Evolutionary conservation across 768 basidiomycete species (phyloP), one percentile per base, ranked within the genome.

Genomic region (Pholiota conissans): DNA sequence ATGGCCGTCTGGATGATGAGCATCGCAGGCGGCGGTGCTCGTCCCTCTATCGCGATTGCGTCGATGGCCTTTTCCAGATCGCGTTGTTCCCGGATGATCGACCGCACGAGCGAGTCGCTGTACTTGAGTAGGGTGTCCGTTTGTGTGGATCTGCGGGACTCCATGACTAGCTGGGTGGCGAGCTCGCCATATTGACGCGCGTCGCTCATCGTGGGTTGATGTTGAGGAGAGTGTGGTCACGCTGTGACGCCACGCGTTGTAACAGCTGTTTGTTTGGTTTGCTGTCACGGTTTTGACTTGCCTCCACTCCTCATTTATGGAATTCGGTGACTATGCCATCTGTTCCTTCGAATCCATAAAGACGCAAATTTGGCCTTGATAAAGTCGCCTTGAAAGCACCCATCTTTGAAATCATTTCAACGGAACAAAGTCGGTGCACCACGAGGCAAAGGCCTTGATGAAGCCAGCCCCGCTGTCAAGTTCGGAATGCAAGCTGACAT

Each of bases 1-100:
- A 96, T 89, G 34, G 92, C 86, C 7, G 95, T 91, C 72, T 96
- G 93, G 69, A 91, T 87, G 66, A 98, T 84, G 64, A 93, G 83
- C 59, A 95, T 75, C 18, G 86, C 82, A 2, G 84, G 83, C 18
- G 84, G 81, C 49, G 85, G 75, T 34, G 76, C 69, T 50, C 71
- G 66, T 61, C 79, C 80, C 14, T 72, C 64, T 34, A 69, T 53
- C 14, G 71, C 68, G 34, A 80, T 75, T 13, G 77, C 69, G 57
- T 71, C 69, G 45, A 79, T 79, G 16, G 74, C 77, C 54, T 78
- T 80, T 68, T 93, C 90, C 60, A 98, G 88, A 65, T 90, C 89
- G 69, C 94, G 91, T 60, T 95, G 93, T 71, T 98, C 95, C 62
- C 95, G 86, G 67, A 93, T 82, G 71, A 98, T 81, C 34, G 86